These are phyloP conservation scores for Bipolaris cookei DNA, from an alignment of 2,329 filamentous ascomycete genomes.

Conservation along the genomic window DNA sequence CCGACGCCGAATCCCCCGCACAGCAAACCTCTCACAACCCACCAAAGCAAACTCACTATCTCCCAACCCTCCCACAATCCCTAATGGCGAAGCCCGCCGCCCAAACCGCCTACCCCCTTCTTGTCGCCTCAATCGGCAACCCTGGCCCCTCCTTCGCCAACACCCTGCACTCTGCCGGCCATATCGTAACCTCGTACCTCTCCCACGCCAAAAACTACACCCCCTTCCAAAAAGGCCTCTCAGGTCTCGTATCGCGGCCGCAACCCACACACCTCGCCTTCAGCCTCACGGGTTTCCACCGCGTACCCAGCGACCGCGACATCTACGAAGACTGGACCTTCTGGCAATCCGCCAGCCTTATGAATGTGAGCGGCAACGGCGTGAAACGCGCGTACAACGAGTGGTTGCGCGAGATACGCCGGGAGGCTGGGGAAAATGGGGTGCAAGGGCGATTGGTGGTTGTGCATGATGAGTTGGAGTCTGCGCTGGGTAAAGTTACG, in stretches of 20 bases:
- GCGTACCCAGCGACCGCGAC: conserved; percentile 10
- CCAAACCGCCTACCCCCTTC: conserved; percentile 58
- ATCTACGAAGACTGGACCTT: conserved; percentile 62
- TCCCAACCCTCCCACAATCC: conserved; percentile 3
- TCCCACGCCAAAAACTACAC: conserved; percentile 33
- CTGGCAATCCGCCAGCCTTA: conserved; percentile 75
- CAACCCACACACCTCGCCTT: conserved; percentile 45
- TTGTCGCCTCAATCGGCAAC: conserved; percentile 89
- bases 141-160: conserved; percentile 70
- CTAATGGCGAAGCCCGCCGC: conserved; percentile 33
- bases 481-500: conserved; percentile 69
- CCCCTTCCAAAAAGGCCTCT: conserved; percentile 39
- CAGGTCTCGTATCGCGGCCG: conserved; percentile 39
- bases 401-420: conserved; percentile 41
- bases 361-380: conserved; percentile 83
- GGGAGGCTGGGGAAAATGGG: conserved; percentile 13
- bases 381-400: conserved; percentile 70
- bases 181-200: conserved; percentile 68
- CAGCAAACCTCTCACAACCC: conserved; percentile 24
- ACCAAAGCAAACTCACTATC: conserved; percentile 10
- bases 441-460: conserved; percentile 67
- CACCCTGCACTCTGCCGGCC: conserved; percentile 87
- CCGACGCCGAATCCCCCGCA: conserved; percentile 23
- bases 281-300: conserved; percentile 49
- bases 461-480: conserved; percentile 88